These are phyloP conservation scores for Hypocreales sp. DNA, from an alignment of 2,329 filamentous ascomycete genomes.

Conservation along the genomic window DNA sequence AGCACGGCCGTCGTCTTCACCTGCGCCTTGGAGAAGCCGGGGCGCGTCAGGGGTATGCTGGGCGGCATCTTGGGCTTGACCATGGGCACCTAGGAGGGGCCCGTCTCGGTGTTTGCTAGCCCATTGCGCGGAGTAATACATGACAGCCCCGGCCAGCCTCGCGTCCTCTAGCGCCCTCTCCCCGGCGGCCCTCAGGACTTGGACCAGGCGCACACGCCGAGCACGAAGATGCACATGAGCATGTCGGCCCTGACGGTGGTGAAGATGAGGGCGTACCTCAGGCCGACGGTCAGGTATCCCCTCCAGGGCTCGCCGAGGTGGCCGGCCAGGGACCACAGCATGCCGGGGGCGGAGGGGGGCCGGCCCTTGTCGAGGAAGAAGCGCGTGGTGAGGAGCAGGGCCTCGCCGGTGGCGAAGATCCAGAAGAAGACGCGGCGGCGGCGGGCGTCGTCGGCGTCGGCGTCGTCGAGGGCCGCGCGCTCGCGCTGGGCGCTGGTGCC, in stretches of 20 bases:
- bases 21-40: slow-evolving; percentile 44
- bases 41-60: slow-evolving; percentile 51
- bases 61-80: slow-evolving; percentile 42
- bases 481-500: slow-evolving; percentile 49
- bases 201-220: slow-evolving; percentile 41
- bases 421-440: slow-evolving; percentile 45
- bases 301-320: slow-evolving; percentile 51
- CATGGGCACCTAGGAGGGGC: slow-evolving; percentile 17
- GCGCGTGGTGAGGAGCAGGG: slow-evolving; percentile 53
- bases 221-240: slow-evolving; percentile 61
- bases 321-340: slow-evolving; percentile 46
- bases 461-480: slow-evolving; percentile 14
- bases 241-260: slow-evolving; percentile 57
- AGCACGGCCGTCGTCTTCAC: slow-evolving; percentile 59
- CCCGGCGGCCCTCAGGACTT: slow-evolving; percentile 7
- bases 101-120: too few relatives aligned
- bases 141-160: too few relatives aligned
- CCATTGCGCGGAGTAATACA: slow-evolving; percentile 1
- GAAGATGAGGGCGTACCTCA: slow-evolving; percentile 57
- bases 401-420: slow-evolving; percentile 66
- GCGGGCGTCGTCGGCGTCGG: slow-evolving; percentile 14
- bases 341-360: slow-evolving; percentile 40
- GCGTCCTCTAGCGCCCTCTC: too few relatives aligned
- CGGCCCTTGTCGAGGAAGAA: slow-evolving; percentile 53
- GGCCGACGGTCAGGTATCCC: slow-evolving; percentile 42